A percentile compares a stretch with the other conserved stretches of the same genome.
Evolutionary conservation across 257 asterid species (phyloP).

Genomic region (Fraxinus anomala): DNA sequence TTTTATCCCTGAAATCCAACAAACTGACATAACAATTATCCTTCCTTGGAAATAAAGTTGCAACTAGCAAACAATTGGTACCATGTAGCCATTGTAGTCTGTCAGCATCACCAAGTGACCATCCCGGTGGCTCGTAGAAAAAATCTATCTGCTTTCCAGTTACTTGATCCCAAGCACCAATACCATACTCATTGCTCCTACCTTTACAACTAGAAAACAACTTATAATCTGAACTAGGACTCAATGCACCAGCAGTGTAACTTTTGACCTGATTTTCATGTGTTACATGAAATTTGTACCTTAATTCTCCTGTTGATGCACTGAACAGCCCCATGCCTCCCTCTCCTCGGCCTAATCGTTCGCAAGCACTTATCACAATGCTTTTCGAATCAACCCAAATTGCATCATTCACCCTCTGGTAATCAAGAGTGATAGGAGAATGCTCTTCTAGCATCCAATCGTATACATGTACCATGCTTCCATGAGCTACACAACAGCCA

Average conservation of each 20-base stretch:
- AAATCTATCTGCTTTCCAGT: constrained; percentile 81
- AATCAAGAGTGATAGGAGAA: constrained; percentile 76
- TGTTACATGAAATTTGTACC: constrained; percentile 66
- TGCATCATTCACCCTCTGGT: constrained; percentile 84
- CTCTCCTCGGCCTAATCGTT: constrained; percentile 74
- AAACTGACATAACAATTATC: constrained; percentile 84
- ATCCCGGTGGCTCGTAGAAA: constrained; percentile 75
- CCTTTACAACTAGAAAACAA: constrained; percentile 89
- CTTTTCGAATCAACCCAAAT: constrained; percentile 68
- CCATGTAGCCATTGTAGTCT: constrained; percentile 78
- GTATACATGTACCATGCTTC: constrained; percentile 88
- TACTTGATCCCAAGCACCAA: constrained; percentile 90
- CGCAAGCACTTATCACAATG: constrained; percentile 79
- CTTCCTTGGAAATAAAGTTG: constrained; percentile 84
- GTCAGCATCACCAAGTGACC: constrained; percentile 96
- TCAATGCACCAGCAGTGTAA: constrained; percentile 78
- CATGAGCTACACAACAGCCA: constrained; percentile 93
- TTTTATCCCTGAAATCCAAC: constrained; percentile 78
- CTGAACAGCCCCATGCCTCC: constrained; percentile 89
- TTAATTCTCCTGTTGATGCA: constrained; percentile 57
- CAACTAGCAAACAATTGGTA: constrained; percentile 69
- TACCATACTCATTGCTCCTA: constrained; percentile 82
- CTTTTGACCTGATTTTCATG: constrained; percentile 74
- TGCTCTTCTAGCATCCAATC: constrained; percentile 93
- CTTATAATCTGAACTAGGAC: constrained; percentile 65